phyloP scores from a whole-genome alignment of 805 yeast genomes.

The Schwanniomyces yamadae region DNA sequence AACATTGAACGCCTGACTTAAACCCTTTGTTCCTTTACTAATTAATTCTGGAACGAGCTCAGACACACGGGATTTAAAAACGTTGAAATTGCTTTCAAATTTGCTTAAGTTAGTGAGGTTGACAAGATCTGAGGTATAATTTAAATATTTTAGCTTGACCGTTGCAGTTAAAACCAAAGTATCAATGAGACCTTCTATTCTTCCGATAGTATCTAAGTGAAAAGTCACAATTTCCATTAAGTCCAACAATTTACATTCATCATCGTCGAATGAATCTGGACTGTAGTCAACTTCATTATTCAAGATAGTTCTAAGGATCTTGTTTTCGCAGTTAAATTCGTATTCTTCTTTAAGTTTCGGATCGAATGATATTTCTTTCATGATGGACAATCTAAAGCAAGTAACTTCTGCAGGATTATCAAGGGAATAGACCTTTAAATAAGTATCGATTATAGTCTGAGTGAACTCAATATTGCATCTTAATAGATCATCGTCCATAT shows the following conservation, averaged over 20 bases:
- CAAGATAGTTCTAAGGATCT: conserved; percentile 12
- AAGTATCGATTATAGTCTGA: background rate
- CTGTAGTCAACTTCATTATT: conserved; percentile 12
- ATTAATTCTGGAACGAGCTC: background rate
- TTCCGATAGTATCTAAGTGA: conserved; percentile 12
- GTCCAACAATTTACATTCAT: conserved; percentile 15
- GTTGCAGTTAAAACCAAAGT: conserved; percentile 1
- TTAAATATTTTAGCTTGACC: background rate
- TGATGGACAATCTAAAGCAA: background rate
- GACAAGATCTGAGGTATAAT: background rate
- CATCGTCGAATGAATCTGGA: conserved; percentile 14
- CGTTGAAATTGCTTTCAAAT: background rate
- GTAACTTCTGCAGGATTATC: background rate
- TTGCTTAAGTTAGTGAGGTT: background rate
- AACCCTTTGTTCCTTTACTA: background rate
- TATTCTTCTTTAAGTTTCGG: conserved; percentile 11
- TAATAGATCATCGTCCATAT: conserved; percentile 1
- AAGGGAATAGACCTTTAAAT: background rate
- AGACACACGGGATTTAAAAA: background rate
- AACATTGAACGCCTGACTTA: background rate
- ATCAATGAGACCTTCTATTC: conserved; percentile 3
- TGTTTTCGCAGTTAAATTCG: conserved; percentile 15
- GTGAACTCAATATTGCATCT: background rate
- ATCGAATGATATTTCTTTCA: conserved; percentile 2
- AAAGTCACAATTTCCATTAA: conserved; percentile 16